Base-by-base conservation (phyloP, 2,329 filamentous ascomycete genomes). In the Myriangium duriaei region DNA sequence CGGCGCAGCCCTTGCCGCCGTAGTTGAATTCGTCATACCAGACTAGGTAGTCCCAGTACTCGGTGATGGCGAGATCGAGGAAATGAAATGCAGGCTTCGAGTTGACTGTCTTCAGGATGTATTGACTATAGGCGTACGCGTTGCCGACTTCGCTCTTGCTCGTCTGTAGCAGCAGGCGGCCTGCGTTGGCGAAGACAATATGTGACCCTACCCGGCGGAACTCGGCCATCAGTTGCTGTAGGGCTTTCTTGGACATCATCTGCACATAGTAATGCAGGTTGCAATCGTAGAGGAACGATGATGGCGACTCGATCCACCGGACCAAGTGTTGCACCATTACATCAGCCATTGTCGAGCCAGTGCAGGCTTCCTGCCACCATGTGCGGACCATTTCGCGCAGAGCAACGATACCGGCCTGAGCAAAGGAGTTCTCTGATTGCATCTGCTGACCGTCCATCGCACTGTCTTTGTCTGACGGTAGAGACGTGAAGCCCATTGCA, bases 11-110 rank as follows among this genome's bases (percentile, higher is more conserved):
- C 53, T 92, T 92, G 43, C 91, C 91, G 39, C 91, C 92, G 52
- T 96, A 96, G 65, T 99, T 98, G 68, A 88, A 95, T 60, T 95
- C 85, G 50, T 99, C 91, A 49, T 96, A 96, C 91, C 91, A 99
- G 3, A 95, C 78, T 0, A 99, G 75, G 52, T 95, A 96, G 58
- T 99, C 91, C 91, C 91, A 99, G 60, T 95, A 99, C 56, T 98
- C 91, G 49, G 88, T 94, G 59, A 99, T 91, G 50, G 95, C 84
- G 3, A 99, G 69, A 51, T 98, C 91, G 45, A 99, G 77, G 55
- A 98, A 98, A 58, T 95, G 84, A 62, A 99, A 99, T 0, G 95
- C 71, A 0, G 91, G 86, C 53, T 95, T 95, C 40, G 77, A 78
- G 60, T 93, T 88, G 63, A 99, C 95, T 0, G 87, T 93, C 64